Conservation (phyloP, 2,329 filamentous ascomycete species). For the Apiospora aurea region DNA sequence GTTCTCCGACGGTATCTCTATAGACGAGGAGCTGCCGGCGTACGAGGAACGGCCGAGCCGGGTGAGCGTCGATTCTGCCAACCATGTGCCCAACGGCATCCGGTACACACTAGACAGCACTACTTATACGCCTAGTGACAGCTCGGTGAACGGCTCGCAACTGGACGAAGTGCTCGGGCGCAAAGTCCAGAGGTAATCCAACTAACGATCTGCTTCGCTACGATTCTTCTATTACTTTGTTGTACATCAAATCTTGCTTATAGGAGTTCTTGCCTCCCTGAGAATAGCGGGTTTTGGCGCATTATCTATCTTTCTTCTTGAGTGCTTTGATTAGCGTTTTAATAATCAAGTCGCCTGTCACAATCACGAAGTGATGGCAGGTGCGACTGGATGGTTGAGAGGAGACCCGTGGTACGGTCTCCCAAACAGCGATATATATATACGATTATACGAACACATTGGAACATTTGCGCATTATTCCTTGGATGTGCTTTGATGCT, state of each 20-base stretch:
- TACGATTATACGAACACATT: conserved; percentile 8
- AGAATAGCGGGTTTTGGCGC: not conserved
- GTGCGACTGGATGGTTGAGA: not conserved
- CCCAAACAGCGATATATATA: not conserved
- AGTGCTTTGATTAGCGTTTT: not conserved
- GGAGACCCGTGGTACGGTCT: not conserved
- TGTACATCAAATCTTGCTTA: not conserved
- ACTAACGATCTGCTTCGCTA: not conserved
- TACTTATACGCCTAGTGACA: not conserved
- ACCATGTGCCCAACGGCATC: conserved; percentile 20
- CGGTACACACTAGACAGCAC: not conserved
- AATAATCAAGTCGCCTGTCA: not conserved
- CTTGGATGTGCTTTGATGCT: not conserved
- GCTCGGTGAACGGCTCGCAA: not conserved
- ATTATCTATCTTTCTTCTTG: too few species aligned
- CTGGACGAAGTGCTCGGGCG: conserved; percentile 18
- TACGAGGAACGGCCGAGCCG: conserved; percentile 23
- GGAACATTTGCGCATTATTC: not conserved
- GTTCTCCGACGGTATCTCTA: conserved; percentile 23
- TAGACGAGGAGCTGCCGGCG: conserved; percentile 26
- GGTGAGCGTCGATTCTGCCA: not conserved
- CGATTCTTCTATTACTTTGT: not conserved
- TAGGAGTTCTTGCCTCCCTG: not conserved
- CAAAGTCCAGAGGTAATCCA: not conserved
- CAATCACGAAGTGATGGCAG: conserved; percentile 17